Evolutionary conservation across 768 basidiomycete genomes (phyloP), one percentile per base, ranked within the genome.

Genomic region (Suillus paluster): DNA sequence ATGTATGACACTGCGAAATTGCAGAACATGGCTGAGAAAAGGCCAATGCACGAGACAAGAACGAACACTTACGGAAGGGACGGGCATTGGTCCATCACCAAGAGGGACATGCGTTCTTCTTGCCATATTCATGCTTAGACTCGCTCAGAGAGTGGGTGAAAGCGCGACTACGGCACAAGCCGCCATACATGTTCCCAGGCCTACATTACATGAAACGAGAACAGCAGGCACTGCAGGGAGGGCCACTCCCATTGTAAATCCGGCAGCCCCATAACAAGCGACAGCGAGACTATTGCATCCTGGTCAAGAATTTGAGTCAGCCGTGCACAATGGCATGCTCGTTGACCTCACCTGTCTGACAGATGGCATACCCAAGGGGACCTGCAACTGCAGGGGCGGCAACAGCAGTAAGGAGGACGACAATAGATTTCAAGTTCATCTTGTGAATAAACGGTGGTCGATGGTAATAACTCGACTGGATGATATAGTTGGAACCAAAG

Each of bases 351-450:
- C 72, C 69, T 0, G 72, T 75, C 21, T 75, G 71, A 2, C 72
- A 74, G 0, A 61, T 0, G 0, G 3, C 74, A 5, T 74, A 74
- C 0, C 63, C 63, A 6, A 74, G 19, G 0, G 61, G 66, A 0
- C 73, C 70, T 0, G 70, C 73, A 0, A 46, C 57, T 3, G 64
- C 36, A 1, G 72, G 69, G 0, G 49, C 64, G 0, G 49, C 63
- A 1, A 66, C 59, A 21, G 64, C 63, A 23, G 46, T 61, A 7
- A 69, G 23, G 14, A 75, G 58, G 2, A 65, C 55, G 5, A 62
- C 42, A 36, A 71, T 53, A 0, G 63, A 64, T 46, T 69, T 71
- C n/a, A 71, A 36, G 56, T 74, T 75, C 73, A 71, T 75, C 5
- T 33, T 62, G 38, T 17, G 12, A 9, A 17, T 11, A 19, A 14